These are phyloP conservation scores for Plasmodium yoelii DNA, from an alignment of 169 alveolate species.

Conservation along the genomic window DNA sequence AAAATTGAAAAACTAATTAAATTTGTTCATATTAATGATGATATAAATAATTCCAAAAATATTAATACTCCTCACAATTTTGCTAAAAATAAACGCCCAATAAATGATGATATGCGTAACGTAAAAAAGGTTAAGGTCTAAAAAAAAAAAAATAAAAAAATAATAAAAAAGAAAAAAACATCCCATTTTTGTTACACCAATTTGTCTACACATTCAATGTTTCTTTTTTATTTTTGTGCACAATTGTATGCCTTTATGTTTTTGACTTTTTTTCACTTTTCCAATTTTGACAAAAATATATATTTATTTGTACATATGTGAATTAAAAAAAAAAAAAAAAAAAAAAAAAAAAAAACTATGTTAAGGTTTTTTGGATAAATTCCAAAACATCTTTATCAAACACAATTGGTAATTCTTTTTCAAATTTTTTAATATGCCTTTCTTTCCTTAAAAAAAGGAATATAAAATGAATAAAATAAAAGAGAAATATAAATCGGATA, in stretches of 20 bases:
- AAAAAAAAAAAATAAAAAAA: conserved; percentile 14
- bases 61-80: neutral
- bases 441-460: conserved; percentile 18
- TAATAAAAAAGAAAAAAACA: neutral
- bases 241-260: too few species aligned
- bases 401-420: conserved; percentile 25
- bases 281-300: neutral
- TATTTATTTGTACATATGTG: neutral
- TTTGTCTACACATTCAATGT: too few species aligned
- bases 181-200: too few species aligned
- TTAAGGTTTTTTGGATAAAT: conserved; percentile 38
- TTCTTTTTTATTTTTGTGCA: too few species aligned
- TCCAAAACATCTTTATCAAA: conserved; percentile 33
- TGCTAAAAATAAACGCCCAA: neutral
- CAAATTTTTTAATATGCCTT: conserved; percentile 68
- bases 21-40: neutral
- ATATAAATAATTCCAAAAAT: neutral
- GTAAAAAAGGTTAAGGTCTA: neutral
- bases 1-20: conserved; percentile 4
- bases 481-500: too few species aligned
- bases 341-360: conserved; percentile 20
- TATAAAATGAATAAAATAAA: neutral
- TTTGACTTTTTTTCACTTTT: too few species aligned
- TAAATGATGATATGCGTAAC: too few species aligned
- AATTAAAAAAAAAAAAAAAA: conserved; percentile 12